Percentiles rank a stretch among this genome's conserved stretches.
Evolutionary conservation across 1,284 basidiomycete species (phyloP).

Genomic region (Melampsora abietis-canadensis): DNA sequence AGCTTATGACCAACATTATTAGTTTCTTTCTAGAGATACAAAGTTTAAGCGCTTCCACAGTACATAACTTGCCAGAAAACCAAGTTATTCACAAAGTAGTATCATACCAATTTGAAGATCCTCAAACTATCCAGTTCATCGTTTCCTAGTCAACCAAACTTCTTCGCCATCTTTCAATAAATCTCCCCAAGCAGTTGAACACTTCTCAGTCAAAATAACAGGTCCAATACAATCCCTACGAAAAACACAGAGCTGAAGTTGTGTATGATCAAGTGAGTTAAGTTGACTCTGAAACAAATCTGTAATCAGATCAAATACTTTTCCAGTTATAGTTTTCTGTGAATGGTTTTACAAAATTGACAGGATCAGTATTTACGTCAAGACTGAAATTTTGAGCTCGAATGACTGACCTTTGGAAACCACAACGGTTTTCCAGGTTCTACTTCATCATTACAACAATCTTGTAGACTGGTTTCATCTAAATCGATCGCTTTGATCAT

Average conservation of each 20-base stretch:
- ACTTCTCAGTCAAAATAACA: conserved; percentile 21
- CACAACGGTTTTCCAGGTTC: conserved; percentile 11
- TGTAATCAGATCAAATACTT: conserved; percentile 30
- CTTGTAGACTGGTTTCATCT: background rate
- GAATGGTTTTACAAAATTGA: background rate
- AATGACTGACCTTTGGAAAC: conserved; percentile 31
- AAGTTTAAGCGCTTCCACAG: too few relatives aligned
- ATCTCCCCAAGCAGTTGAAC: conserved; percentile 31
- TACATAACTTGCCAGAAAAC: too few relatives aligned
- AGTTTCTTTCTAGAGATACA: too few relatives aligned
- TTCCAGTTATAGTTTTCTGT: conserved; percentile 33
- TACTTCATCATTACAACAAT: background rate
- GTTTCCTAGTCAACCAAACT: conserved; percentile 30
- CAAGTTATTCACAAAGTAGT: too few relatives aligned
- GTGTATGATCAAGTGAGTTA: conserved; percentile 17
- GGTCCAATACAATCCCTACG: background rate
- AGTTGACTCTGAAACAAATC: conserved; percentile 19
- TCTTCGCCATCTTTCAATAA: conserved; percentile 38
- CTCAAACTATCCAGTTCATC: too few relatives aligned
- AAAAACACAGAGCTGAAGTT: conserved; percentile 25
- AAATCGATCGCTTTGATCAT: background rate
- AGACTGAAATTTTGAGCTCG: background rate
- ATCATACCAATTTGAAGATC: too few relatives aligned
- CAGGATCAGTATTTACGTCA: background rate
- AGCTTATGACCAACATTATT: too few relatives aligned